A percentile compares a stretch with the other conserved stretches of the same genome.
Evolutionary conservation across 805 yeast species (phyloP).

Genomic region (Nakazawaea anatomiae): DNA sequence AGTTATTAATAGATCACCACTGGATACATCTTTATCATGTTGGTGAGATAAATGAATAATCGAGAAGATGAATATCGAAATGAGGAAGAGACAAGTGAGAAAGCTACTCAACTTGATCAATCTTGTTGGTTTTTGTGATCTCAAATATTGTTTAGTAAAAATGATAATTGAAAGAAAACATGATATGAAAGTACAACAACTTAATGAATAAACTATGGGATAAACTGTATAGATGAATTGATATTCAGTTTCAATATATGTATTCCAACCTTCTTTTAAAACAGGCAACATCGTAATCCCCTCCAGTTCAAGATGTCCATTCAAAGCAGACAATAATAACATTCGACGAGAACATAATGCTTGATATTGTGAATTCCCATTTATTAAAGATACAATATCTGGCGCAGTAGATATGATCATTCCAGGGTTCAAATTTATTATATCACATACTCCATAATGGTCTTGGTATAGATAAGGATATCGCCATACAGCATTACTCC

Average conservation of each 20-base stretch:
- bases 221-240: constrained; percentile 50
- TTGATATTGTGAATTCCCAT: background rate
- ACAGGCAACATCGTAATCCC: constrained; percentile 33
- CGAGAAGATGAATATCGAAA: constrained; percentile 48
- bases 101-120: constrained; percentile 44
- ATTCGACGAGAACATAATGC: background rate
- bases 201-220: constrained; percentile 55
- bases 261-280: constrained; percentile 42
- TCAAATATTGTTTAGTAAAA: constrained; percentile 46
- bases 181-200: constrained; percentile 61
- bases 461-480: constrained; percentile 5
- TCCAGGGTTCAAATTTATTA: background rate
- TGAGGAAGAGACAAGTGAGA: constrained; percentile 19
- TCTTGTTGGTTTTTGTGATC: constrained; percentile 52
- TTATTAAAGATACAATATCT: background rate
- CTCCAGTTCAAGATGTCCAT: constrained; percentile 15
- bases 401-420: constrained; percentile 5
- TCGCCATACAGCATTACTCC: constrained; percentile 10
- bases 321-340: background rate
- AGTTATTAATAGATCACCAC: constrained; percentile 38
- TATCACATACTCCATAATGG: constrained; percentile 1
- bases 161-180: constrained; percentile 58
- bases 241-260: constrained; percentile 26
- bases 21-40: constrained; percentile 35
- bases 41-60: constrained; percentile 41